Evolutionary conservation across 495 filamentous ascomycete species (phyloP), one percentile per base, ranked within the genome.

Genomic region (Friedmanniomyces simplex): DNA sequence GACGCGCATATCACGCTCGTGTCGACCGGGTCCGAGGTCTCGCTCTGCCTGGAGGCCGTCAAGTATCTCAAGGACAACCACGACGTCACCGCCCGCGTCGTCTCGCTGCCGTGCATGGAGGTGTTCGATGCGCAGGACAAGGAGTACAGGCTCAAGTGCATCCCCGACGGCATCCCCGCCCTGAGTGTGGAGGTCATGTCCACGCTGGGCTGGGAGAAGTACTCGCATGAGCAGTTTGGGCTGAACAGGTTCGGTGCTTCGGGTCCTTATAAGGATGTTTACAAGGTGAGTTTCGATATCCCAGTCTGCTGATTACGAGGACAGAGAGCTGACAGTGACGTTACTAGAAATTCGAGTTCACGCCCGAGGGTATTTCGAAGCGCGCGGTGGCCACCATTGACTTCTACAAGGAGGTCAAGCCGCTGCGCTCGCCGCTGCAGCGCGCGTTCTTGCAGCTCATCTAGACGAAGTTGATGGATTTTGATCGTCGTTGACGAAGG

Each of bases 281-380:
- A 98, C 77, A 85, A 84, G 79, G 89, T 86, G 82, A 73, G 82
- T 67, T 20, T 32, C 16, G 25, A 32, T 14, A 54, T 59, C 21
- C 10, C 4, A 42, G 20, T 18, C 28, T 32, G 28, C 28, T 32
- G 28, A 32, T 4, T 3, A 32, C 11, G 22, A 37, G 8, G 11
- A 34, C 42, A 50, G 21, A 30, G 28, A 32, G 22, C 52, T 79
- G 32, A 60, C 41, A 30, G 22, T 30, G 5, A 7, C 67, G 10
- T 59, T n/a, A n/a, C 1, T 61, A 95, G 86, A 97, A 95, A 81
- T 98, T 98, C 79, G 94, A 96, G 73, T 95, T 98, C 79, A 97
- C 90, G 30, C 85, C 94, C 42, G 89, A 94, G 74, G 93, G 93
- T 57, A 85, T 98, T 70, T 80, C 87, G 75, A 96, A 96, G 84